A percentile compares a stretch with the other conserved stretches of the same genome.
These are phyloP conservation scores for Neurospora tetrasperma DNA, from an alignment of 495 filamentous ascomycete genomes.

Conservation along the genomic window DNA sequence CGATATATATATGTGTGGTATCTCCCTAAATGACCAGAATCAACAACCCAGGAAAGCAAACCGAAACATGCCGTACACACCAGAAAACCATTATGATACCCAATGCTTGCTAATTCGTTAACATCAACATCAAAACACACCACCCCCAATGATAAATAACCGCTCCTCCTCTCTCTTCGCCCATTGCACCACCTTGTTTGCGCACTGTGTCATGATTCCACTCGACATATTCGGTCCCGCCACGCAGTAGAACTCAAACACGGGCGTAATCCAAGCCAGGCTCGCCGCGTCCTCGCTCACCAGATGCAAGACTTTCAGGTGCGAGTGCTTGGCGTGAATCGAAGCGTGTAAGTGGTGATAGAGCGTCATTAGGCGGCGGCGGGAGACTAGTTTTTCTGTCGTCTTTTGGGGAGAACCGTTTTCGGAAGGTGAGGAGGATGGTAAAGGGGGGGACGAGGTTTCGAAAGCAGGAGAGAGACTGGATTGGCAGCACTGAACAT, in stretches of 20 bases:
- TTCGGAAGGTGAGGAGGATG: background rate
- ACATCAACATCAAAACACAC: constrained; percentile 42
- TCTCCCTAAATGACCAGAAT: background rate
- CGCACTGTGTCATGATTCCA: constrained; percentile 71
- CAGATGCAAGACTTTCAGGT: constrained; percentile 76
- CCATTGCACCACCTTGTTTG: constrained; percentile 82
- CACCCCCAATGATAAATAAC: constrained; percentile 89
- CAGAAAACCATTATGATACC: background rate
- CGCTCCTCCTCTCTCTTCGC: constrained; percentile 82
- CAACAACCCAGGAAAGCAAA: background rate
- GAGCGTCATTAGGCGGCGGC: constrained; percentile 68
- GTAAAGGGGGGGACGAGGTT: background rate
- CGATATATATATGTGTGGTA: background rate
- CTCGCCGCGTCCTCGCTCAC: constrained; percentile 62
- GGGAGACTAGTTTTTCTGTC: constrained; percentile 37
- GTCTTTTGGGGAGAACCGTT: background rate
- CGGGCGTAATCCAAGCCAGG: constrained; percentile 80
- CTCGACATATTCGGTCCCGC: constrained; percentile 69
- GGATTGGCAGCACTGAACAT: constrained; percentile 94
- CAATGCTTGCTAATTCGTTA: background rate
- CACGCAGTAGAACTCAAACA: constrained; percentile 90
- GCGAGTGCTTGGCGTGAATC: constrained; percentile 69
- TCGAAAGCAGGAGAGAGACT: constrained; percentile 63
- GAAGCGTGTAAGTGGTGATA: constrained; percentile 78
- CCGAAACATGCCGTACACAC: background rate